Percentiles rank a stretch among this genome's conserved stretches.
Conservation (phyloP, 257 asterid species). For the Striga asiatica region DNA sequence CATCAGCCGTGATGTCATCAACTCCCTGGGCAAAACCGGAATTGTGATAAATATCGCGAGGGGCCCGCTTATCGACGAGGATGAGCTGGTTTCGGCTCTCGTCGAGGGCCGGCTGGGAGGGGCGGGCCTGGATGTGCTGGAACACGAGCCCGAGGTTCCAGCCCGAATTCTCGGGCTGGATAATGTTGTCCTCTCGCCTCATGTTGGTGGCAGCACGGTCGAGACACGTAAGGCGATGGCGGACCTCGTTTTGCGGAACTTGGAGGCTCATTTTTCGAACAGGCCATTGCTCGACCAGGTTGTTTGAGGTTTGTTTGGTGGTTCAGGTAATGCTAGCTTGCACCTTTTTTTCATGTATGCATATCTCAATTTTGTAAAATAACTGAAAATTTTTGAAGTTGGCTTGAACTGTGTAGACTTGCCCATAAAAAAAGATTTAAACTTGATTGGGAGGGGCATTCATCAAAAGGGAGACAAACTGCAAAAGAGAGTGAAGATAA, state of each 20-base stretch:
- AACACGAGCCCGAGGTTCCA: constrained; percentile 69
- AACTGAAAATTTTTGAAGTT: too few species aligned
- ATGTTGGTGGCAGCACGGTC: constrained; percentile 57
- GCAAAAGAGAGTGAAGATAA: too few species aligned
- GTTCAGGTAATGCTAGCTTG: too few species aligned
- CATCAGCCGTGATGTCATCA: constrained; percentile 56
- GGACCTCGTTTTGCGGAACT: constrained; percentile 60
- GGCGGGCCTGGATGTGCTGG: constrained; percentile 80
- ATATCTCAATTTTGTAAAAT: too few species aligned
- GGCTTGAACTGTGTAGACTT: too few species aligned
- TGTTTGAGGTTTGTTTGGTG: constrained; percentile 39
- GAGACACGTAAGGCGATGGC: constrained; percentile 71
- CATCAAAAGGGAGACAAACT: too few species aligned
- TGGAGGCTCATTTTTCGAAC: constrained; percentile 59
- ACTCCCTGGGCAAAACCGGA: constrained; percentile 70
- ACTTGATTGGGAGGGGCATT: too few species aligned
- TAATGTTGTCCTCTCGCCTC: constrained; percentile 67
- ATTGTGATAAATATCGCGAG: constrained; percentile 73
- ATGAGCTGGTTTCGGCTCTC: constrained; percentile 68
- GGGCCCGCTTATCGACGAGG: constrained; percentile 75
- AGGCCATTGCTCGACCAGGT: constrained; percentile 60
- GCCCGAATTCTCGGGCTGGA: constrained; percentile 47
- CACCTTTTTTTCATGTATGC: too few species aligned
- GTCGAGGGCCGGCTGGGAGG: constrained; percentile 84
- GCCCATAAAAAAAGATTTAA: too few species aligned